Base-by-base conservation (phyloP, 805 yeast genomes). In the Maudiozyma saulgeensis region DNA sequence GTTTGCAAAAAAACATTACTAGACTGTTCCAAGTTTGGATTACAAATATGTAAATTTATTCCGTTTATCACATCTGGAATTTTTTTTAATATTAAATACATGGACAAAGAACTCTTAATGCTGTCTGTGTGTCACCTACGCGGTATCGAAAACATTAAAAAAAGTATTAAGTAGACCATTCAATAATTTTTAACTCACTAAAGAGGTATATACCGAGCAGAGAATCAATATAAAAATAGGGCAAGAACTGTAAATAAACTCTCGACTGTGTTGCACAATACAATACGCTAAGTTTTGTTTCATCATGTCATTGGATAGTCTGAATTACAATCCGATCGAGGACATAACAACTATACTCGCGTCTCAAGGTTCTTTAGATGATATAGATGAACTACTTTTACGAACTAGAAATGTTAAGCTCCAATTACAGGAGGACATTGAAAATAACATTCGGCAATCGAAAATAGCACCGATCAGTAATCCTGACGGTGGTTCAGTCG, bases 341-440 rank as follows among this genome's bases (percentile, higher is more conserved):
- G 85, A 81, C 58, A 67, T 85, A 16, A 67, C 71, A 37, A 66
- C 68, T 23, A 61, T 84, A 44, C 74, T 86, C 44, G 66, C 74
- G 4, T 67, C 74, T 3, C 79, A 84, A 2, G 72, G 74, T 1
- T 66, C 78, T 6, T 64, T 84, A 42, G 63, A 67, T 0, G 77
- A 76, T 18, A 64, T 87, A 23, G 80, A 80, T 18, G 66, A 69
- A 13, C 65, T 83, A 35, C 61, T 80, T 19, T 62, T 67, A 26
- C 76, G 77, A 54, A 77, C 82, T 0, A 70, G 75, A 50, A 52
- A 63, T 1, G 80, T 81, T 66, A 81, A 79, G 55, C 46, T 63
- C 3, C 70, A 73, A 35, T 58, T 87, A 21, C 78, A 77, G 44
- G 46, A 56, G 1, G 72, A 75, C 42, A 76, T 85, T 34, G 52